Percentiles rank a stretch among this genome's conserved stretches.
Conservation (phyloP, 495 filamentous ascomycete species). For the Hypoxylon subgilvum region DNA sequence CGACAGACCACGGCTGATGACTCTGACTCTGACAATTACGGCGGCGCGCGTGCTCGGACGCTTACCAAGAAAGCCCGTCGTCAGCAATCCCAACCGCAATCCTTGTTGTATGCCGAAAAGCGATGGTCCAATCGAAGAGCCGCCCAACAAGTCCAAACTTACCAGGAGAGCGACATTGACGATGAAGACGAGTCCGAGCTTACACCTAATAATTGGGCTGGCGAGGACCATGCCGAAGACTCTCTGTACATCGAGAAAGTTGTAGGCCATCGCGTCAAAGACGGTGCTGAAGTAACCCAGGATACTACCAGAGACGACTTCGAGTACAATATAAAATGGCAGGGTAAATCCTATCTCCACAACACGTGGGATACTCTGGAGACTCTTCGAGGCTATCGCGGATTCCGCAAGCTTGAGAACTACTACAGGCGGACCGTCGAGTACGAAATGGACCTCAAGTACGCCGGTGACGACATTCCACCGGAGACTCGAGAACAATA, state of each 20-base stretch:
- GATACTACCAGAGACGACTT: constrained; percentile 77
- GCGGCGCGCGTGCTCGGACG: constrained; percentile 69
- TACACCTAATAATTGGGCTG: constrained; percentile 68
- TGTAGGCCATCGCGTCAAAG: constrained; percentile 80
- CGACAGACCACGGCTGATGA: constrained; percentile 65
- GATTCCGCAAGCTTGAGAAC: constrained; percentile 87
- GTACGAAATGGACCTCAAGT: constrained; percentile 71
- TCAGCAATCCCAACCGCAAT: constrained; percentile 64
- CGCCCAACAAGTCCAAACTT: constrained; percentile 75
- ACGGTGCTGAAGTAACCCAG: constrained; percentile 64
- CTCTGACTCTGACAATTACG: constrained; percentile 76
- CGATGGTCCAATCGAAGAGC: constrained; percentile 91
- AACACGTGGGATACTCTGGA: constrained; percentile 89
- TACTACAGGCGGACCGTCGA: constrained; percentile 84
- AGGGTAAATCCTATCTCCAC: constrained; percentile 91
- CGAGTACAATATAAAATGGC: constrained; percentile 97
- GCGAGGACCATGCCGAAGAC: constrained; percentile 66
- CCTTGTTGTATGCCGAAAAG: constrained; percentile 71
- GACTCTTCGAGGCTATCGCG: constrained; percentile 63
- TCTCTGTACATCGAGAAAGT: constrained; percentile 86
- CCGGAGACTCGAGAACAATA: constrained; percentile 91
- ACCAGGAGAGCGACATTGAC: constrained; percentile 81
- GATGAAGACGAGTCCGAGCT: constrained; percentile 69
- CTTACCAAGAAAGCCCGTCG: constrained; percentile 75
- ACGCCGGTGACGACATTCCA: constrained; percentile 70